Conservation (phyloP, 306 rosid species). For the Inga leiocalycina region DNA sequence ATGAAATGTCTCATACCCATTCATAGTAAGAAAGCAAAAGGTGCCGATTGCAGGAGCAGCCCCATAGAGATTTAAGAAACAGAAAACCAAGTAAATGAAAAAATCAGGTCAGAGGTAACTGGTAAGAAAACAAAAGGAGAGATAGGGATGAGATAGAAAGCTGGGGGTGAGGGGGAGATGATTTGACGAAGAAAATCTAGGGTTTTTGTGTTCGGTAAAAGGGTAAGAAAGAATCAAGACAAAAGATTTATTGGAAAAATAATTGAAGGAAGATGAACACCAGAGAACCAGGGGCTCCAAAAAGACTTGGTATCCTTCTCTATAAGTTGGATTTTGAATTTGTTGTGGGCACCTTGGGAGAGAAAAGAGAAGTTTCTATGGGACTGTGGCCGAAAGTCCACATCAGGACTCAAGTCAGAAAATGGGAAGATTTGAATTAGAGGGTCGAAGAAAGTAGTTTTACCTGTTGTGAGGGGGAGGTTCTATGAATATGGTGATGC, state of each 20-base stretch:
- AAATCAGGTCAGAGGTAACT: slow-evolving; percentile 13
- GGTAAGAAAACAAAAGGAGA: not conserved
- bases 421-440: not conserved
- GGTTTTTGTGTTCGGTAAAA: slow-evolving; percentile 52
- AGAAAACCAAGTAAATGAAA: slow-evolving; percentile 22
- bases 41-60: slow-evolving; percentile 19
- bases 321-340: not conserved
- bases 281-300: slow-evolving; percentile 17
- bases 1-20: slow-evolving; percentile 40
- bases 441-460: not conserved
- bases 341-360: slow-evolving; percentile 13
- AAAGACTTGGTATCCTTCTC: not conserved
- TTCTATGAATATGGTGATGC: not conserved
- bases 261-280: slow-evolving; percentile 19
- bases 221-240: slow-evolving; percentile 38
- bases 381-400: slow-evolving; percentile 16
- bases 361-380: slow-evolving; percentile 9
- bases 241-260: slow-evolving; percentile 25
- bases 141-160: slow-evolving; percentile 29
- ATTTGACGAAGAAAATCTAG: slow-evolving; percentile 42
- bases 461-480: slow-evolving; percentile 10
- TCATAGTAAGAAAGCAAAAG: slow-evolving; percentile 36
- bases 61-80: slow-evolving; percentile 34
- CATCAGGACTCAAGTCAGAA: not conserved
- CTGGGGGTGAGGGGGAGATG: not conserved